Base-by-base conservation (phyloP, 2,329 filamentous ascomycete species). In the Trichoderma sp. region DNA sequence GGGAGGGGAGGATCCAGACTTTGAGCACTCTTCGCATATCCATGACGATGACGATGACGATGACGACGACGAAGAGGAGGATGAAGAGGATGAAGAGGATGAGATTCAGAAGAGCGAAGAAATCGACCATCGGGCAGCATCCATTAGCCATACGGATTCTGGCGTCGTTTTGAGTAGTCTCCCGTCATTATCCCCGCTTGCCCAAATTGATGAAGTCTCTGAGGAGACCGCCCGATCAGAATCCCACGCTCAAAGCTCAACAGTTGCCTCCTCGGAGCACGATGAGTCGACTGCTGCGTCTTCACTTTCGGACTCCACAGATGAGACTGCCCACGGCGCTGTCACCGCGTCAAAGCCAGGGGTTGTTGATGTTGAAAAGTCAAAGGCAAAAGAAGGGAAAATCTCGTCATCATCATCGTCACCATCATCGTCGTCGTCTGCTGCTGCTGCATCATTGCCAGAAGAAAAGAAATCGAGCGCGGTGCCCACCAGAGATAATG, bases 261-360 rank as follows among this genome's bases (percentile, higher is more conserved):
- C 84, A 26, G 82, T 83, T 55, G 79, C 79, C 24, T 82, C 81
- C 18, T 89, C 86, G 6, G 87, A 66, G 39, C 79, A 84, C 49
- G 86, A 83, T 16, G 83, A 85, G 60, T 90, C 87, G 3, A 90
- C 88, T 7, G 87, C 86, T 72, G 88, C 88, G 4, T 90, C 87
- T 0, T 90, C 88, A 0, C 75, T 90, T 11, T 90, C 87, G 6
- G 88, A 89, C 70, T 86, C 85, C 2, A 89, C 87, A 1, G 85
- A 89, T 69, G 87, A 88, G 74, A 89, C 87, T 5, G 76, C 87
- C 2, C 81, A 81, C 7, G 46, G n/a, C 55, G 46, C 10, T 60
- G 56, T 18, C 49, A 32, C 65, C 14, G 46, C n/a, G 10, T 46
- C n/a, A 18, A 24, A 32, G 16, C 28, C n/a, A 13, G 16, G 18